Conservation (phyloP, 2,329 filamentous ascomycete species). For the Beauveria sp. region DNA sequence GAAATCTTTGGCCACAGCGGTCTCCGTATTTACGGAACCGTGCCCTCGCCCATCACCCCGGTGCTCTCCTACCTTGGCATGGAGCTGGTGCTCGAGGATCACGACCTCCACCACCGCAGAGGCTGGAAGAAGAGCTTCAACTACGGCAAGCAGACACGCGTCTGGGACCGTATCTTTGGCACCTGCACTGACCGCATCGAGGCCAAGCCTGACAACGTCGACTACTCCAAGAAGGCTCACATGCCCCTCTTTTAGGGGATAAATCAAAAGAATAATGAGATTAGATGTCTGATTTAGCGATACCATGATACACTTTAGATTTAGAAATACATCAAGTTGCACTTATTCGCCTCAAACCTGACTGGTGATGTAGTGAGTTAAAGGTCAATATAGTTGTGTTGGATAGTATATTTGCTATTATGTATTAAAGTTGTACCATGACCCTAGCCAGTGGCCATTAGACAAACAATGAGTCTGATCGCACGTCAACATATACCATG, state of each 20-base stretch:
- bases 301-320: background rate
- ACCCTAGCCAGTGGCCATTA: background rate
- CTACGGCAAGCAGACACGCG: conserved; percentile 10
- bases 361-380: too few relatives aligned
- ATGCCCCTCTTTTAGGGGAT: background rate
- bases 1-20: conserved; percentile 33
- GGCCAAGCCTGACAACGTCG: conserved; percentile 6
- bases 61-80: conserved; percentile 23
- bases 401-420: background rate
- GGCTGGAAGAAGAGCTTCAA: conserved; percentile 22
- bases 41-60: conserved; percentile 27
- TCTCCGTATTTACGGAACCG: conserved; percentile 28
- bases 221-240: background rate
- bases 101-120: conserved; percentile 31
- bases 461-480: background rate
- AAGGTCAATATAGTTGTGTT: too few relatives aligned
- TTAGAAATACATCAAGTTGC: background rate
- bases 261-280: background rate
- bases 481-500: background rate
- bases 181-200: conserved; percentile 9
- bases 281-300: background rate
- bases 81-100: conserved; percentile 35
- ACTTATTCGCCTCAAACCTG: background rate
- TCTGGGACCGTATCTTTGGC: conserved; percentile 10
- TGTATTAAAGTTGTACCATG: background rate